Conservation (phyloP, 2,329 filamentous ascomycete species). For the Paradendryphiella salina region DNA sequence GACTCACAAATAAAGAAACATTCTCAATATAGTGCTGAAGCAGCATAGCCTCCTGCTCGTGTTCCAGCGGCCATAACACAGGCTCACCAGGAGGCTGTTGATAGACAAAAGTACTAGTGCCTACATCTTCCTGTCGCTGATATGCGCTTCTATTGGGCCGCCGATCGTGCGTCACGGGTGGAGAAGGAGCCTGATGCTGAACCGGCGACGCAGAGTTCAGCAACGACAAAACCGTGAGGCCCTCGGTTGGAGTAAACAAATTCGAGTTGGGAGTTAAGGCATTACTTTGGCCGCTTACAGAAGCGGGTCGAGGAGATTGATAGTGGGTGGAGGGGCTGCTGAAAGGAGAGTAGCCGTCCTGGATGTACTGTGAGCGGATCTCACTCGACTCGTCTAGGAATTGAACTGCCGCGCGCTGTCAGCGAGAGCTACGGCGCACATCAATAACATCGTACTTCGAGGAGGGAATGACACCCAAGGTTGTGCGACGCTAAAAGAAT, state of each 20-base stretch:
- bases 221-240: constrained; percentile 40
- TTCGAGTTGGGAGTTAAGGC: constrained; percentile 24
- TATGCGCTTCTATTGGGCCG: constrained; percentile 9
- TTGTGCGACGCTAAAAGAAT: constrained; percentile 37
- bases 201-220: constrained; percentile 41
- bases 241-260: constrained; percentile 33
- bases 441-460: constrained; percentile 25
- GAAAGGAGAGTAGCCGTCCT: constrained; percentile 24
- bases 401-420: constrained; percentile 33
- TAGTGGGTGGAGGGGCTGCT: constrained; percentile 14
- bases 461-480: constrained; percentile 45
- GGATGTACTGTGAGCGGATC: constrained; percentile 38
- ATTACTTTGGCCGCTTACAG: constrained; percentile 17
- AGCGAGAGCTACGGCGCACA: constrained; percentile 1
- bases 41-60: constrained; percentile 46
- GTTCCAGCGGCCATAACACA: constrained; percentile 42
- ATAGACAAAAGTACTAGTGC: constrained; percentile 31
- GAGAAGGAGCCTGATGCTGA: constrained; percentile 17
- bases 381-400: constrained; percentile 45
- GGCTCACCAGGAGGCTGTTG: constrained; percentile 37
- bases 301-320: constrained; percentile 17
- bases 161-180: constrained; percentile 24
- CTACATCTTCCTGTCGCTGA: constrained; percentile 13
- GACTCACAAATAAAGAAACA: constrained; percentile 42
- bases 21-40: constrained; percentile 45